Base-by-base conservation (phyloP, 345 rosid genomes). In the Eucalyptus regnans region DNA sequence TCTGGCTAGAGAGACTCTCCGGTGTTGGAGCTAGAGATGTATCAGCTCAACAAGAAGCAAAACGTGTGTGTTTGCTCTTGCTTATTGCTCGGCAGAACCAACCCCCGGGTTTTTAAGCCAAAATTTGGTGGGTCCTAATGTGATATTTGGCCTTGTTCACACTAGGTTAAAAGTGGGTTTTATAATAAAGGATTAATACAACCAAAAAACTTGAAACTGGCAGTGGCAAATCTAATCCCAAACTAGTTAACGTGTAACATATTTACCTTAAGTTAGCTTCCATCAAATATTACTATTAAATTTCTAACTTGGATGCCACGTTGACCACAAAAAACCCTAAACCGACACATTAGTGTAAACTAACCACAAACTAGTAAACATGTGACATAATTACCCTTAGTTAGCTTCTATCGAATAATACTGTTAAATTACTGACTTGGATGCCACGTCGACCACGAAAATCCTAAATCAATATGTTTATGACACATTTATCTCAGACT, bases 391-490 rank as follows among this genome's bases (percentile, higher is more conserved):
- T 41, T 41, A 41, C 41, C 41, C 41, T 41, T 41, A 41, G 41
- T 41, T 41, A 41, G 41, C 41, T 41, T 41, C 41, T 5, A 41
- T 41, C 41, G 5, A 41, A 41, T 41, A 41, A 41, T 41, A 41
- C 41, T 56, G 2, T 56, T 56, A 6, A 6, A 6, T 56, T 2
- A 56, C 3, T 41, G 4, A 41, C 41, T 41, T 1, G 41, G 5
- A 41, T 41, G 41, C 41, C 41, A 41, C 41, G 41, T 41, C 41
- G 5, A 41, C 41, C 41, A 41, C 12, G 23, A 56, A 56, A 56
- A 1, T 9, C 1, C 1, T 3, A 23, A 56, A 22, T 23, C 4
- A 56, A 6, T 56, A 56, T 1, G 23, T 0, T 4, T 6, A 23
- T 22, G 29, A 56, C 29, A 23, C 12, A 56, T 56, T 56, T 56